Conservation (phyloP, 768 basidiomycete species). For the Boletus bicolor region DNA sequence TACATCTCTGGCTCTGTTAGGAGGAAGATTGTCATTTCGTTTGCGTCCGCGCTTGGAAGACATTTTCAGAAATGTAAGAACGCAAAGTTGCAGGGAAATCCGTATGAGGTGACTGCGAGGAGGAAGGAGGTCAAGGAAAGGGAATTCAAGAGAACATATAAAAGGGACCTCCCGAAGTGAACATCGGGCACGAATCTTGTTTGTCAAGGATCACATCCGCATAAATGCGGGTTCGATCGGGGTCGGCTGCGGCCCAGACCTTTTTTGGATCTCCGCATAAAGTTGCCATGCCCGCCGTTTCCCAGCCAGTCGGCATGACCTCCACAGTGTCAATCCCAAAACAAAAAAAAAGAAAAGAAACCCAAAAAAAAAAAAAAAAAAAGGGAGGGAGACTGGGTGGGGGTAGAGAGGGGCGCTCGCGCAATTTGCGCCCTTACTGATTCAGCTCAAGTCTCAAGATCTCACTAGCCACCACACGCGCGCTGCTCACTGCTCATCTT, state of each 20-base stretch:
- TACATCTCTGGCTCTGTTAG: slow-evolving; percentile 77
- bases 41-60: slow-evolving; percentile 88
- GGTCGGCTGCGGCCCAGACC: slow-evolving; percentile 38
- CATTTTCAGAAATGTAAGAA: slow-evolving; percentile 40
- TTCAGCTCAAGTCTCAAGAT: background rate
- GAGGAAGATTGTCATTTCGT: slow-evolving; percentile 61
- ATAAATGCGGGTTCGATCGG: slow-evolving; percentile 38
- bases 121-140: slow-evolving; percentile 32
- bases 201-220: slow-evolving; percentile 33
- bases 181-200: slow-evolving; percentile 34
- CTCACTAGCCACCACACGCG: background rate
- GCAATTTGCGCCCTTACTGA: background rate
- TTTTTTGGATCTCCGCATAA: slow-evolving; percentile 34
- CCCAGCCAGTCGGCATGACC: slow-evolving; percentile 18
- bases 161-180: slow-evolving; percentile 34
- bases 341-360: background rate
- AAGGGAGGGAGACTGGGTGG: background rate
- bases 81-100: slow-evolving; percentile 10
- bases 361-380: background rate
- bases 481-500: background rate
- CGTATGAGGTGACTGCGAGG: slow-evolving; percentile 30
- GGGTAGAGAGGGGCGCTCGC: background rate
- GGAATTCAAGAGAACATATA: slow-evolving; percentile 38
- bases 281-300: slow-evolving; percentile 24
- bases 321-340: slow-evolving; percentile 23